A percentile compares a stretch with the other conserved stretches of the same genome.
These are phyloP conservation scores for Sclerotinia glacialis DNA, from an alignment of 2,329 filamentous ascomycete species.

Conservation along the genomic window DNA sequence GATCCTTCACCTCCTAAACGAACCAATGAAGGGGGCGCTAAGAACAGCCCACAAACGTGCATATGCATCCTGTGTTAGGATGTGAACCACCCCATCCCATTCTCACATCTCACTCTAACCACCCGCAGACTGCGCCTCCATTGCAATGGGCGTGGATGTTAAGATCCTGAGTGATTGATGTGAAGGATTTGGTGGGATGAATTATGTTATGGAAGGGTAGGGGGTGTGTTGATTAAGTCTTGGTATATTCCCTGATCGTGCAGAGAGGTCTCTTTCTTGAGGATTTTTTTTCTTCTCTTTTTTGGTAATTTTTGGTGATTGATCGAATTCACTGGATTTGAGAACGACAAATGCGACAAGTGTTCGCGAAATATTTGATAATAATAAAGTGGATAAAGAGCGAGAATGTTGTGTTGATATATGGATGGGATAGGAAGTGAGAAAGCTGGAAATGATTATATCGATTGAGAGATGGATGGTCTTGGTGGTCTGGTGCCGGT, in stretches of 20 bases:
- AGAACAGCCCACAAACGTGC: conserved; percentile 10
- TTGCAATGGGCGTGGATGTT: not conserved
- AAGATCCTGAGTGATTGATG: conserved; percentile 6
- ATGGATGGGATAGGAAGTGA: conserved; percentile 1
- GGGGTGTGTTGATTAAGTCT: conserved; percentile 1
- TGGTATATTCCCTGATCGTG: not conserved
- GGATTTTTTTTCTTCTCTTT: not conserved
- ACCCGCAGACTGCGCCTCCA: conserved; percentile 12
- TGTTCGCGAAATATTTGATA: not conserved
- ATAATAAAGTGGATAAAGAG: not conserved
- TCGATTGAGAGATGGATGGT: conserved; percentile 12
- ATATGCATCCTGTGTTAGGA: conserved; percentile 1
- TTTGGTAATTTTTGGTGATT: not conserved
- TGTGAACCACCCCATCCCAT: not conserved
- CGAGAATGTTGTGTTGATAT: conserved; percentile 8
- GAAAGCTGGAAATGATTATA: conserved; percentile 18
- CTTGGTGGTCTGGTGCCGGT: not conserved
- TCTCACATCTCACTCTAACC: conserved; percentile 10
- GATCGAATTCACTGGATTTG: not conserved
- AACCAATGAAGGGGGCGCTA: conserved; percentile 9
- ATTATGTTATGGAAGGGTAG: conserved; percentile 4
- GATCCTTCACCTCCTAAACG: conserved; percentile 4
- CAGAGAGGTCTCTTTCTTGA: not conserved
- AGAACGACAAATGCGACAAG: not conserved
- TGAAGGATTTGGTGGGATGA: conserved; percentile 9